Base-by-base conservation (phyloP, 768 basidiomycete species). In the Boletus huronensis region DNA sequence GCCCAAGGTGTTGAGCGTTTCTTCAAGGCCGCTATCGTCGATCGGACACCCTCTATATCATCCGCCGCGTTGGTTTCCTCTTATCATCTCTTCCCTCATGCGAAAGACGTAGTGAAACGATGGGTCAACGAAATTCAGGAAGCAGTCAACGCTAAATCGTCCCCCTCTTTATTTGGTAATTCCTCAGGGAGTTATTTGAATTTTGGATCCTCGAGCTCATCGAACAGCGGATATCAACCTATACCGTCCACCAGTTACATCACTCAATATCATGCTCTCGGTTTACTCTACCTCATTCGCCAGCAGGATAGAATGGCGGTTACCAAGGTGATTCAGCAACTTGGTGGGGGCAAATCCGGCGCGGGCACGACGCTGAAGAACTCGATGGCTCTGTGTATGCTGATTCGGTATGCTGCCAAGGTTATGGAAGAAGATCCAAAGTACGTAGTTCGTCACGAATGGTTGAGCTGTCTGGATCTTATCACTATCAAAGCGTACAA, bases 91-190 rank as follows among this genome's bases (percentile, higher is more conserved):
- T 96, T 87, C 80, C 93, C 93, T 45, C 77, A 84, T 57, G 91
- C 96, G 2, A 93, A 92, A 67, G 93, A 98, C 59, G 93, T 98
- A 47, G 96, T 98, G 57, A 95, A 93, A 67, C 87, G 97, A 64
- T 99, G 97, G 97, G 92, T 92, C n/a, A 98, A 98, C 71, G 97
- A 99, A 73, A 92, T 88, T 1, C 94, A 98, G 65, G 97, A 99
- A 71, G 93, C 97, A 0, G 88, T 97, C 60, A 94, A 84, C 67
- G 85, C 92, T 6, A 98, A 97, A 71, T 80, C 88, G 0, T 82
- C 85, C 0, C 74, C 83, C 2, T 81, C 84, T 5, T 84, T 90
- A 70, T 91, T 90, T 63, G 75, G 79, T 26, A 72, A 75, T 21
- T 76, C 75, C 41, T 72, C 78, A 14, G 77, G 82, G 23, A 80